Conservation (phyloP, 2,329 filamentous ascomycete genomes). For the Xylariaceae sp. region DNA sequence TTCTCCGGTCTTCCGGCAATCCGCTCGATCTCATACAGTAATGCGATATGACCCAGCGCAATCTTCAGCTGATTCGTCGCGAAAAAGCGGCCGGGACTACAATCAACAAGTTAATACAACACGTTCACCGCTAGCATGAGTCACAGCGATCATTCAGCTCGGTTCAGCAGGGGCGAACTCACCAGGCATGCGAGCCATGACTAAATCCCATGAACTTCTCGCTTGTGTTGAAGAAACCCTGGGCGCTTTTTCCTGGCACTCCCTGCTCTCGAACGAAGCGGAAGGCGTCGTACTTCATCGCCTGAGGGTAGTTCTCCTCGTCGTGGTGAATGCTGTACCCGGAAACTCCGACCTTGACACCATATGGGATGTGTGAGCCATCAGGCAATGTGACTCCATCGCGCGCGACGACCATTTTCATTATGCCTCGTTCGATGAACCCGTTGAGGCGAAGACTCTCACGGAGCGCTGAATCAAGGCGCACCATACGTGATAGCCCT, state of each 20-base stretch:
- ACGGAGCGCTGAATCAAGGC: constrained; percentile 39
- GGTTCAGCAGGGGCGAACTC: constrained; percentile 10
- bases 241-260: constrained; percentile 15
- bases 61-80: constrained; percentile 38
- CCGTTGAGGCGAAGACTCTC: constrained; percentile 39
- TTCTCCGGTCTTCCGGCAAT: constrained; percentile 24
- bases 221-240: constrained; percentile 30
- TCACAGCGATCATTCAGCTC: not conserved
- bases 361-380: constrained; percentile 32
- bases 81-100: constrained; percentile 36
- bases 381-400: constrained; percentile 33
- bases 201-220: constrained; percentile 35
- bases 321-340: constrained; percentile 34
- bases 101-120: not conserved
- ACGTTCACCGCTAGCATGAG: not conserved
- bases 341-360: constrained; percentile 35
- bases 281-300: constrained; percentile 35
- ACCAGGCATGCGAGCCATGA: constrained; percentile 36
- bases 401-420: constrained; percentile 34
- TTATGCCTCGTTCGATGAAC: constrained; percentile 35
- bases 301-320: constrained; percentile 31
- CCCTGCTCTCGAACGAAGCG: constrained; percentile 30
- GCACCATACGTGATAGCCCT: constrained; percentile 34
- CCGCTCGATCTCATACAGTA: constrained; percentile 36
- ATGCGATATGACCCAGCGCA: constrained; percentile 31